phyloP scores from a whole-genome alignment of 2,329 filamentous ascomycete genomes.

The Curvularia eragrostidis region DNA sequence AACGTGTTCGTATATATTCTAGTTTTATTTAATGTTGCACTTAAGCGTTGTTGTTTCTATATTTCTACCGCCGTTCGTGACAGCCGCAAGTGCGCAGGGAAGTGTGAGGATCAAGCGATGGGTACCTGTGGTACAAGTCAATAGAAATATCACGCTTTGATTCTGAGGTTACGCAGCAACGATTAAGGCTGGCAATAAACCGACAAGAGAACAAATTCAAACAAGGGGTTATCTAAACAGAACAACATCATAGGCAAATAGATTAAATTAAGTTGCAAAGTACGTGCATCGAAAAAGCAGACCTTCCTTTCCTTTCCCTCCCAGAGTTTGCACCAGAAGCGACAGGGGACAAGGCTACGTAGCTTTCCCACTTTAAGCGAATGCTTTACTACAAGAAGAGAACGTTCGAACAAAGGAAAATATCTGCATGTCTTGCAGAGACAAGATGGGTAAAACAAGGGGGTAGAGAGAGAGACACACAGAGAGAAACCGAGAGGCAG shows the following conservation, averaged over 20 bases:
- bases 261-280: constrained; percentile 16
- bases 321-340: neutral
- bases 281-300: constrained; percentile 4
- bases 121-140: neutral
- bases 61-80: too few species aligned
- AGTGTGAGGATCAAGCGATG: too few species aligned
- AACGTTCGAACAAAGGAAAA: constrained; percentile 3
- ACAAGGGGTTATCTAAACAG: neutral
- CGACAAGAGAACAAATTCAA: neutral
- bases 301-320: neutral
- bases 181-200: neutral
- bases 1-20: neutral
- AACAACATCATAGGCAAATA: neutral
- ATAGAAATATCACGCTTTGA: neutral
- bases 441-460: constrained; percentile 1
- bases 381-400: constrained; percentile 17
- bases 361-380: constrained; percentile 15
- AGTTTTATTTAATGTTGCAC: neutral
- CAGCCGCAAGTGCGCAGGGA: too few species aligned
- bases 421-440: constrained; percentile 3
- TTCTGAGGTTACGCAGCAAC: neutral
- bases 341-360: neutral
- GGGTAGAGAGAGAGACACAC: too few species aligned
- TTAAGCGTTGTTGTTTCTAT: neutral
- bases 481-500: neutral